Conservation (phyloP, 192 early-diverging fungal species). For the Coemansia sp. region DNA sequence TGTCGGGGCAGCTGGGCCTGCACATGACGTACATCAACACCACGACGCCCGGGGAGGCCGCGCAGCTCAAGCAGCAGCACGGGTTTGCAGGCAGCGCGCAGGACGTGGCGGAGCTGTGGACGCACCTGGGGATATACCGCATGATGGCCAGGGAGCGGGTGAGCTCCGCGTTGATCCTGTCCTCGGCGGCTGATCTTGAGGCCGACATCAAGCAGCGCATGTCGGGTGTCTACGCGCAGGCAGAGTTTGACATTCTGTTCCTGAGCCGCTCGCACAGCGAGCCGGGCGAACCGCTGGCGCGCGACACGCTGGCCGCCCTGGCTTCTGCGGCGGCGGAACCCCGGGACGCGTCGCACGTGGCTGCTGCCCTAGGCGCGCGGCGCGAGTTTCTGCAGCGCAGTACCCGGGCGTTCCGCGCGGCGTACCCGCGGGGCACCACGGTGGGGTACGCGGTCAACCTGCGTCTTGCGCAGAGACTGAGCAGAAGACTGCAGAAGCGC, state of each 20-base stretch:
- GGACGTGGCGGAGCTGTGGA: conserved; percentile 15
- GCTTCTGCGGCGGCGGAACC: background rate
- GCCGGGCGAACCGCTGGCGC: background rate
- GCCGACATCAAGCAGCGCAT: conserved; percentile 21
- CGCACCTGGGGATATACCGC: conserved; percentile 23
- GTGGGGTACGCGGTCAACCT: conserved; percentile 23
- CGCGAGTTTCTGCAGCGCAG: conserved; percentile 7
- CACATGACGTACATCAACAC: conserved; percentile 9
- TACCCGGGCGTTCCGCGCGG: conserved; percentile 10
- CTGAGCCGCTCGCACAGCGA: background rate
- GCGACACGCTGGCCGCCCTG: conserved; percentile 7
- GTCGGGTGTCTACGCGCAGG: background rate
- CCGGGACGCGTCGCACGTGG: conserved; percentile 5
- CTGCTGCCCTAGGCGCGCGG: background rate
- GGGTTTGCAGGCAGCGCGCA: background rate
- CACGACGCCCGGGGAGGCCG: background rate
- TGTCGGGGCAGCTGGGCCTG: conserved; percentile 21
- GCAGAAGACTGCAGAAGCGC: conserved; percentile 4
- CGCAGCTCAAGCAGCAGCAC: background rate
- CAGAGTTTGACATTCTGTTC: background rate
- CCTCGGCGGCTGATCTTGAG: conserved; percentile 20
- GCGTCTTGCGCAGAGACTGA: conserved; percentile 15
- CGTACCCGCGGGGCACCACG: conserved; percentile 15
- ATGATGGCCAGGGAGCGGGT: conserved; percentile 14
- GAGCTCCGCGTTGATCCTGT: conserved; percentile 26